Conservation (phyloP, 805 yeast species). For the Brettanomyces bruxellensis region DNA sequence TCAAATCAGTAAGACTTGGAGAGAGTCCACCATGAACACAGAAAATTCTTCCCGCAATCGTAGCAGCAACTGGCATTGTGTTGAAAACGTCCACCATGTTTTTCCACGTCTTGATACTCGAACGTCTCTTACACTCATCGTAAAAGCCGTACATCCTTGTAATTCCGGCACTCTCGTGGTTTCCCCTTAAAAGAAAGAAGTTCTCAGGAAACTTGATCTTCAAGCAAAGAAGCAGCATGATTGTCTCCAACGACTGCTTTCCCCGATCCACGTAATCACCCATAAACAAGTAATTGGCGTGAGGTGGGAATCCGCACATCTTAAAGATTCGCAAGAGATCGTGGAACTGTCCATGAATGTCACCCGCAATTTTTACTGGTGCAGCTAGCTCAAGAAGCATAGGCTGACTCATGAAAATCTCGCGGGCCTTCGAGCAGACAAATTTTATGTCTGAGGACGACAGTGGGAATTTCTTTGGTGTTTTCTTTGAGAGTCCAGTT, state of each 20-base stretch:
- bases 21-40: conserved; percentile 69
- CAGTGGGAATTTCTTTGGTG: conserved; percentile 41
- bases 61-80: conserved; percentile 53
- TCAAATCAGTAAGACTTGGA: conserved; percentile 55
- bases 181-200: conserved; percentile 51
- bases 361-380: conserved; percentile 78
- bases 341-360: conserved; percentile 63
- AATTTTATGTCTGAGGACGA: conserved; percentile 45
- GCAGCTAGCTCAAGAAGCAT: conserved; percentile 57
- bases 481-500: conserved; percentile 35
- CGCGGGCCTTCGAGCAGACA: conserved; percentile 49
- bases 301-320: conserved; percentile 53
- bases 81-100: conserved; percentile 46
- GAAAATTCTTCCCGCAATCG: conserved; percentile 47
- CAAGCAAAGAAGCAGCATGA: conserved; percentile 40
- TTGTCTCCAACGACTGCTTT: conserved; percentile 47
- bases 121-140: conserved; percentile 51
- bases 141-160: conserved; percentile 54
- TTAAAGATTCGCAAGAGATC: conserved; percentile 47
- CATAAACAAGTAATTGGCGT: conserved; percentile 43
- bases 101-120: conserved; percentile 41
- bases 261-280: conserved; percentile 59
- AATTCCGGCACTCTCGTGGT: conserved; percentile 51
- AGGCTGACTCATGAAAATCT: conserved; percentile 56
- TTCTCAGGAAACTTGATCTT: conserved; percentile 53